Conservation (phyloP, 2,329 filamentous ascomycete species). For the Aureobasidium sp. region DNA sequence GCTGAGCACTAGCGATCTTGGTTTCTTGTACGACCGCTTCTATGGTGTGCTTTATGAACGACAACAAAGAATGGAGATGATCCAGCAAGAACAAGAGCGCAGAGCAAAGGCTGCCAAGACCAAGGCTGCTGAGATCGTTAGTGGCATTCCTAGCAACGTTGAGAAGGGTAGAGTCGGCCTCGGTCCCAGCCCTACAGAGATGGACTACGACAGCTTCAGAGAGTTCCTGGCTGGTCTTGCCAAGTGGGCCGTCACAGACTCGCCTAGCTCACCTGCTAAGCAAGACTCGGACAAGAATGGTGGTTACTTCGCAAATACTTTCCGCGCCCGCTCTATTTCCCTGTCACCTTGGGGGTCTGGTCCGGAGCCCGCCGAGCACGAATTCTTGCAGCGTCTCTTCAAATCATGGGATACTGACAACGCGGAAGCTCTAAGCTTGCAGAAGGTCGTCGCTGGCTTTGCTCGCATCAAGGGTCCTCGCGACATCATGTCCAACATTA, state of each 20-base stretch:
- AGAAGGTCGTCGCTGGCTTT: constrained; percentile 86
- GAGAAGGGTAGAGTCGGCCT: constrained; percentile 84
- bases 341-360: constrained; percentile 52
- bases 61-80: constrained; percentile 70
- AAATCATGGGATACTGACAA: constrained; percentile 78
- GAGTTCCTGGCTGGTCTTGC: constrained; percentile 84
- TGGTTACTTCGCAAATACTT: constrained; percentile 49
- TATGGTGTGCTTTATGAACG: constrained; percentile 88
- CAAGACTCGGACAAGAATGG: constrained; percentile 47
- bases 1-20: constrained; percentile 75
- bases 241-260: constrained; percentile 89
- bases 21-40: constrained; percentile 87
- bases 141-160: constrained; percentile 45
- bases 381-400: constrained; percentile 86
- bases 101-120: constrained; percentile 55
- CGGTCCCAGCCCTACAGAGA: constrained; percentile 80
- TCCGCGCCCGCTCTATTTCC: constrained; percentile 34
- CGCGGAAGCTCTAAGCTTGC: constrained; percentile 70
- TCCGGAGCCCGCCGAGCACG: constrained; percentile 78
- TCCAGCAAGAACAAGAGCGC: constrained; percentile 58
- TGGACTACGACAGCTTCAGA: constrained; percentile 95
- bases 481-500: constrained; percentile 97
- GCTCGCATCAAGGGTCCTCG: constrained; percentile 86
- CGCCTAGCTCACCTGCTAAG: constrained; percentile 55
- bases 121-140: constrained; percentile 45